Evolutionary conservation across 2,329 filamentous ascomycete genomes (phyloP).

Genomic region (Penicillium brevicompactum): DNA sequence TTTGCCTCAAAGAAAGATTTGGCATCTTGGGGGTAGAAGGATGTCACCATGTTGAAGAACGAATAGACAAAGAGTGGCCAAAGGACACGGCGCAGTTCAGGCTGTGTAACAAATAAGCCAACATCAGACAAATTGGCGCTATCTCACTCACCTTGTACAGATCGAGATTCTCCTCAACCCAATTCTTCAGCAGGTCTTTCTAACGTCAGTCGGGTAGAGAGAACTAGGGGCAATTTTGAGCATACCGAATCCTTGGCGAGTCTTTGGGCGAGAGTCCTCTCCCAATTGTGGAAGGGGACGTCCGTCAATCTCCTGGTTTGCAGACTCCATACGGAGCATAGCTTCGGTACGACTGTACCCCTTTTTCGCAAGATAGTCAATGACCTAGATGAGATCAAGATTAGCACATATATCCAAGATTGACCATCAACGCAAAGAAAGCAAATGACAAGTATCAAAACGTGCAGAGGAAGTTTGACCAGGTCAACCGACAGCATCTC

Average conservation of each 20-base stretch:
- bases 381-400: conserved; percentile 59
- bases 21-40: conserved; percentile 71
- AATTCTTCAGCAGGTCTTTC: conserved; percentile 69
- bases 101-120: conserved; percentile 50
- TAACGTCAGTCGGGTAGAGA: background rate
- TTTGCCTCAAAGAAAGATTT: conserved; percentile 72
- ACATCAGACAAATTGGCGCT: background rate
- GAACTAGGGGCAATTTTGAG: background rate
- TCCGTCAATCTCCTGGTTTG: conserved; percentile 78
- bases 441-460: background rate
- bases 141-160: conserved; percentile 74
- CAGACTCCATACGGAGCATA: conserved; percentile 86
- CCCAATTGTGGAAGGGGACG: conserved; percentile 67
- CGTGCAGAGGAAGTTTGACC: no score
- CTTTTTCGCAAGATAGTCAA: conserved; percentile 94
- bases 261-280: conserved; percentile 78
- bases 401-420: background rate
- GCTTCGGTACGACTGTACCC: conserved; percentile 92
- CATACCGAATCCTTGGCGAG: conserved; percentile 68
- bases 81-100: conserved; percentile 81
- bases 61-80: conserved; percentile 97
- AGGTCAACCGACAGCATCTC: no score
- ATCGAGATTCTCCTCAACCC: conserved; percentile 90
- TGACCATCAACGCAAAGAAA: background rate
- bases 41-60: conserved; percentile 75